Evolutionary conservation across 108 stramenopile genomes (phyloP).

Genomic region (Discostella pseudostelligera): DNA sequence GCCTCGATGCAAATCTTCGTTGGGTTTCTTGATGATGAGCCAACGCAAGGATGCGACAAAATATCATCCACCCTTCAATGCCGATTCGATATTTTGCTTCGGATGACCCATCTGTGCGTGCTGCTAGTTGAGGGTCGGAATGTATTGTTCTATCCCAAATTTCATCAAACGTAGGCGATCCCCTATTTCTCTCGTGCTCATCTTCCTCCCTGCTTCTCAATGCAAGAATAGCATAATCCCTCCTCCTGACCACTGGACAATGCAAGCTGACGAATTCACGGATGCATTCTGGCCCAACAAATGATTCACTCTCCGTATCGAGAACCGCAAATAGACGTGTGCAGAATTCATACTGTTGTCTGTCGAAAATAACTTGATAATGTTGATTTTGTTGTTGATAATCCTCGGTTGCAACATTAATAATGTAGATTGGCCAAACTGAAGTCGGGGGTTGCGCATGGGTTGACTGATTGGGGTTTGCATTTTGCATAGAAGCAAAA

Average conservation of each 20-base stretch:
- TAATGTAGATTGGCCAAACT: slow-evolving; percentile 29
- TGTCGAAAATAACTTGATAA: slow-evolving; percentile 58
- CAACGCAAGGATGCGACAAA: slow-evolving; percentile 84
- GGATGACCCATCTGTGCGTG: slow-evolving; percentile 3
- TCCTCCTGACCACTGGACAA: slow-evolving; percentile 78
- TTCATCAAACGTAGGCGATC: slow-evolving; percentile 79
- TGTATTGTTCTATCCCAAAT: slow-evolving; percentile 63
- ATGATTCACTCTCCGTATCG: slow-evolving; percentile 74
- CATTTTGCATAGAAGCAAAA: slow-evolving; percentile 1
- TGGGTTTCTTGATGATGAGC: slow-evolving; percentile 82
- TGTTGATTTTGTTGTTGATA: slow-evolving; percentile 5
- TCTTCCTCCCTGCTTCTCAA: not conserved
- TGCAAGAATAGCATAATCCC: slow-evolving; percentile 67
- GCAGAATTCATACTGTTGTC: slow-evolving; percentile 72
- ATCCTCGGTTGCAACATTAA: slow-evolving; percentile 17
- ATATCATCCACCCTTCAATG: slow-evolving; percentile 83
- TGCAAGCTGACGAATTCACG: slow-evolving; percentile 73
- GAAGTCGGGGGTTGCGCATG: slow-evolving; percentile 12
- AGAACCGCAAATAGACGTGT: slow-evolving; percentile 71
- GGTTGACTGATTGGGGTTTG: not conserved
- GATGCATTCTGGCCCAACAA: slow-evolving; percentile 57
- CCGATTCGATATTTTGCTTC: slow-evolving; percentile 44
- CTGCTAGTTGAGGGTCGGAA: slow-evolving; percentile 47
- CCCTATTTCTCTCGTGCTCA: slow-evolving; percentile 5
- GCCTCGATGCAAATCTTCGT: slow-evolving; percentile 75